Evolutionary conservation across 306 rosid genomes (phyloP).

Genomic region (Mucuna pruriens): DNA sequence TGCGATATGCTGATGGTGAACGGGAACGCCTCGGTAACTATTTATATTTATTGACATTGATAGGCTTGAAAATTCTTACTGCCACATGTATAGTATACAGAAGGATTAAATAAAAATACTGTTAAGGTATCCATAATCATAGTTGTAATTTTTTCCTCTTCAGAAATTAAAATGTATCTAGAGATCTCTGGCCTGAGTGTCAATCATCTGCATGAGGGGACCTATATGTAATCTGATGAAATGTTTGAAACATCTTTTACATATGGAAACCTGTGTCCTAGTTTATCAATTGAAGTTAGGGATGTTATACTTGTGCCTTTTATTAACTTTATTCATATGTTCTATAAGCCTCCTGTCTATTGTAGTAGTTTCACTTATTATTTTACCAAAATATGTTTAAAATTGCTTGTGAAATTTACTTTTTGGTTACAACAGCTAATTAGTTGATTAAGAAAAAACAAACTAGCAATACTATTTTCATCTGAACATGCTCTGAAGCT

Average conservation of each 20-base stretch:
- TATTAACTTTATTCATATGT: slow-evolving; percentile 14
- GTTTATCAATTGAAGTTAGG: slow-evolving; percentile 12
- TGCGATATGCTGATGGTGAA: slow-evolving; percentile 98
- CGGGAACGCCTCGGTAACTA: slow-evolving; percentile 94
- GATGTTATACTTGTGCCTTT: not conserved
- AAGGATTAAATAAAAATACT: not conserved
- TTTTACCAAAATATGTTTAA: not conserved
- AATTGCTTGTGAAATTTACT: not conserved
- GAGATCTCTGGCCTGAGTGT: not conserved
- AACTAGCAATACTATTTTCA: not conserved
- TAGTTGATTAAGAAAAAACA: not conserved
- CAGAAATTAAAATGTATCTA: slow-evolving; percentile 23
- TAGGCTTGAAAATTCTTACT: slow-evolving; percentile 25
- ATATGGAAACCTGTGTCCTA: not conserved
- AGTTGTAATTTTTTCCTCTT: not conserved
- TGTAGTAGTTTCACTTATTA: slow-evolving; percentile 10
- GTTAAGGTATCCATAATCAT: not conserved
- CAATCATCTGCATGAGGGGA: slow-evolving; percentile 11
- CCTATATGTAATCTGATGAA: slow-evolving; percentile 4
- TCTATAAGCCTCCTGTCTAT: slow-evolving; percentile 1
- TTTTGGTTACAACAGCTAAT: slow-evolving; percentile 15
- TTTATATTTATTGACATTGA: slow-evolving; percentile 30
- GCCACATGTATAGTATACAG: slow-evolving; percentile 6
- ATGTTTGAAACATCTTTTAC: slow-evolving; percentile 19
- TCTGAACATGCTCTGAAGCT: slow-evolving; percentile 22